Percentiles rank a stretch among this genome's conserved stretches.
These are phyloP conservation scores for Xylaria arbuscula DNA, from an alignment of 2,329 filamentous ascomycete genomes.

Conservation along the genomic window DNA sequence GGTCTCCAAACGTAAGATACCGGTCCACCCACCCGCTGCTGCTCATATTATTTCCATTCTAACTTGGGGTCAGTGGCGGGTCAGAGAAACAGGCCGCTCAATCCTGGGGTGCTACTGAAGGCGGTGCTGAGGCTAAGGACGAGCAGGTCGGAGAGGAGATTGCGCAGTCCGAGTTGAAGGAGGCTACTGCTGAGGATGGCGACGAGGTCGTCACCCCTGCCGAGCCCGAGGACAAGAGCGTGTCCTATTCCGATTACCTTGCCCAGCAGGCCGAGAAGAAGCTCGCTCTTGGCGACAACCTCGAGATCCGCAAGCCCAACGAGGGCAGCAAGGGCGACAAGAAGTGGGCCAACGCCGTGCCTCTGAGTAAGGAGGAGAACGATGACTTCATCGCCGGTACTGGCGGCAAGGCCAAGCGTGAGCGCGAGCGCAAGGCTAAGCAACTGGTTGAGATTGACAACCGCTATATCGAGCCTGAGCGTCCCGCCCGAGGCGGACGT, in stretches of 20 bases:
- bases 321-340: conserved; percentile 88
- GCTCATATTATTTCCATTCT: conserved; percentile 4
- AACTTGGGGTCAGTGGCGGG: conserved; percentile 62
- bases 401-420: conserved; percentile 81
- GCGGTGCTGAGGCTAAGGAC: conserved; percentile 86
- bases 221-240: conserved; percentile 85
- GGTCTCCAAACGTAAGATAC: conserved; percentile 59
- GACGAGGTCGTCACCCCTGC: conserved; percentile 57
- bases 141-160: conserved; percentile 92
- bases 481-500: conserved; percentile 63
- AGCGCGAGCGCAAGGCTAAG: conserved; percentile 94
- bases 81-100: conserved; percentile 89
- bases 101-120: conserved; percentile 88
- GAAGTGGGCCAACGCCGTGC: conserved; percentile 91
- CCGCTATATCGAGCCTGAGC: conserved; percentile 78
- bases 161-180: conserved; percentile 85
- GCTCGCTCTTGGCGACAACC: conserved; percentile 70
- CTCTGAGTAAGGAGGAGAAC: conserved; percentile 71
- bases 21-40: neutral
- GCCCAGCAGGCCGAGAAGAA: conserved; percentile 80
- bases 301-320: conserved; percentile 88
- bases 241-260: conserved; percentile 91
- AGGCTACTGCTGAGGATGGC: conserved; percentile 64
- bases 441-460: conserved; percentile 88
- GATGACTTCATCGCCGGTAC: conserved; percentile 82